phyloP scores from a whole-genome alignment of 768 basidiomycete genomes.

The Tylopilus vinaceipallidus region DNA sequence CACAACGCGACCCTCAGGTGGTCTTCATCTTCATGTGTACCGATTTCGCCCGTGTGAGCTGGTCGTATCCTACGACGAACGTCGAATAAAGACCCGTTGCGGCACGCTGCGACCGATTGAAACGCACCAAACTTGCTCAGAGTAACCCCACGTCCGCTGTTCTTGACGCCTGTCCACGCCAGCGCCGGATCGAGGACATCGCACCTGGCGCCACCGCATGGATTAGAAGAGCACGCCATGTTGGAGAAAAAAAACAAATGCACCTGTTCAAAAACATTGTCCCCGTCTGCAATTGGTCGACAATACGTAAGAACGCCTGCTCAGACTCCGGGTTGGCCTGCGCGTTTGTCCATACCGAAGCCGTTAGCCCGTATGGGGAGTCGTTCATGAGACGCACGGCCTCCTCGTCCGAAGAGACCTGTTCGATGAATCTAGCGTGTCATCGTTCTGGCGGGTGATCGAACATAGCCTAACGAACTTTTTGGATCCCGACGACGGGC shows the following conservation, averaged over 20 bases:
- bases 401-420: slow-evolving; percentile 85
- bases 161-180: slow-evolving; percentile 92
- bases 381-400: slow-evolving; percentile 94
- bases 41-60: slow-evolving; percentile 76
- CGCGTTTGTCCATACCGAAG: slow-evolving; percentile 89
- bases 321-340: slow-evolving; percentile 60
- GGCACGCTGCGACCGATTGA: not conserved
- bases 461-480: slow-evolving; percentile 44
- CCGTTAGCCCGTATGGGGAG: slow-evolving; percentile 91
- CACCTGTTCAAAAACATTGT: slow-evolving; percentile 93
- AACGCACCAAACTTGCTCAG: slow-evolving; percentile 81
- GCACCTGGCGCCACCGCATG: slow-evolving; percentile 44
- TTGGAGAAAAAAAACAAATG: not conserved
- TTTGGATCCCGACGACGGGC: slow-evolving; percentile 90
- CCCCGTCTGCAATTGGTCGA: slow-evolving; percentile 80
- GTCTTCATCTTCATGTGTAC: slow-evolving; percentile 83
- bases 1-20: not conserved
- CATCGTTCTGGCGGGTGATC: not conserved
- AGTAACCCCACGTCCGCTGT: slow-evolving; percentile 89
- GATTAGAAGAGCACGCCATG: not conserved
- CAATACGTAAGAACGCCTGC: slow-evolving; percentile 54
- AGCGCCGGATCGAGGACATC: slow-evolving; percentile 92
- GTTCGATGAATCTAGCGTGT: not conserved
- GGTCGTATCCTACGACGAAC: slow-evolving; percentile 88
- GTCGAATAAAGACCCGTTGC: not conserved